Conservation (phyloP, 148 eudicot species). For the Polygonum aviculare region DNA sequence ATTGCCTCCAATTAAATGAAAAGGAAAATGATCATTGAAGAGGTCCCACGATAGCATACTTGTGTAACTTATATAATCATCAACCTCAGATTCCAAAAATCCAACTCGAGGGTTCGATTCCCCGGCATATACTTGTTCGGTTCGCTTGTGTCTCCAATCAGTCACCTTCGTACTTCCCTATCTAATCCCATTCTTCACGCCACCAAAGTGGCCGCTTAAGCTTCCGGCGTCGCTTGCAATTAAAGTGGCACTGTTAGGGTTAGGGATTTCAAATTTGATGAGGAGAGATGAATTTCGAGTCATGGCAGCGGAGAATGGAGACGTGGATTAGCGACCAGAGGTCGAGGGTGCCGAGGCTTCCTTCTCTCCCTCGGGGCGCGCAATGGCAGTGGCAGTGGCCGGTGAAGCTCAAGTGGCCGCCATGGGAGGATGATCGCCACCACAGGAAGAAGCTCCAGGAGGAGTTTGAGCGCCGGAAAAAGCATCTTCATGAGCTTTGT, state of each 20-base stretch:
- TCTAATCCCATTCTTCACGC: not conserved
- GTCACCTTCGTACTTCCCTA: not conserved
- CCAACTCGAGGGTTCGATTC: conserved; percentile 22
- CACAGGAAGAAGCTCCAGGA: conserved; percentile 59
- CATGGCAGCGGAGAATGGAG: conserved; percentile 59
- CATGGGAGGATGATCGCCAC: conserved; percentile 60
- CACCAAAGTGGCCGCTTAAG: not conserved
- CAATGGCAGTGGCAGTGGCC: conserved; percentile 55
- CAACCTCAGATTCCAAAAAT: not conserved
- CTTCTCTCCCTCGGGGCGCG: conserved; percentile 43
- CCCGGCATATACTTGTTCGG: conserved; percentile 23
- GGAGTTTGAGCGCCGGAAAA: conserved; percentile 56
- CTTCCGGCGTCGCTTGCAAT: not conserved
- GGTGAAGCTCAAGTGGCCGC: conserved; percentile 46
- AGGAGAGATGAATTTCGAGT: conserved; percentile 47
- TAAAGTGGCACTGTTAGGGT: not conserved
- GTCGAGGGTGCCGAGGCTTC: conserved; percentile 47
- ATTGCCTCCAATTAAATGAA: too few relatives aligned
- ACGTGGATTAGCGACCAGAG: conserved; percentile 75
- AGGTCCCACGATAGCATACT: not conserved
- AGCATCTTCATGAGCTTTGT: conserved; percentile 60
- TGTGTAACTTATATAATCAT: not conserved
- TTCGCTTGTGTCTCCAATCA: not conserved
- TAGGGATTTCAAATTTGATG: conserved; percentile 11
- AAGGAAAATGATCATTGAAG: too few relatives aligned